Percentiles rank a stretch among this genome's conserved stretches.
These are phyloP conservation scores for Trametes elegans DNA, from an alignment of 768 basidiomycete species.

Conservation along the genomic window DNA sequence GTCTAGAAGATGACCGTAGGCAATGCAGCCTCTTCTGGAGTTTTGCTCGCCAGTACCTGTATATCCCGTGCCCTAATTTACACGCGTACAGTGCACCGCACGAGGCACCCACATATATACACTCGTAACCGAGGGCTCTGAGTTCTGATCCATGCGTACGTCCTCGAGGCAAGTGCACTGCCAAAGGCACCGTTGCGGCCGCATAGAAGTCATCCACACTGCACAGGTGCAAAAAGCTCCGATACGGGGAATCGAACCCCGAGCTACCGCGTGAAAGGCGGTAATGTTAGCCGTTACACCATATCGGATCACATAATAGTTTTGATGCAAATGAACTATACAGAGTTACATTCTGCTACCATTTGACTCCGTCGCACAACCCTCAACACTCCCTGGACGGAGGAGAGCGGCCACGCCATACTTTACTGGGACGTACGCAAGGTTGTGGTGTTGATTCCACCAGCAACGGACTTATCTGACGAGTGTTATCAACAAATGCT, in stretches of 20 bases:
- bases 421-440: no score
- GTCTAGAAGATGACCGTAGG: constrained; percentile 48
- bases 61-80: constrained; percentile 1
- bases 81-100: neutral
- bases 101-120: no score
- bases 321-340: neutral
- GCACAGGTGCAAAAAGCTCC: constrained; percentile 26
- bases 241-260: constrained; percentile 43
- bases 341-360: no score
- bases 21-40: neutral
- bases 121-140: no score
- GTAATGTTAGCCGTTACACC: constrained; percentile 40
- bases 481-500: no score
- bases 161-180: neutral
- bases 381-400: no score
- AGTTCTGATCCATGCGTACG: neutral
- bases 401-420: no score
- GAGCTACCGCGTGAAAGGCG: constrained; percentile 41
- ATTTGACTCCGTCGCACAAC: no score
- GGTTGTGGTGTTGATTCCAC: no score
- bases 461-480: no score
- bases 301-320: constrained; percentile 30
- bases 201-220: no score
- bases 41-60: neutral
- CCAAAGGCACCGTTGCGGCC: no score